Conservation (phyloP, 805 yeast species). For the Priceomyces carsonii region DNA sequence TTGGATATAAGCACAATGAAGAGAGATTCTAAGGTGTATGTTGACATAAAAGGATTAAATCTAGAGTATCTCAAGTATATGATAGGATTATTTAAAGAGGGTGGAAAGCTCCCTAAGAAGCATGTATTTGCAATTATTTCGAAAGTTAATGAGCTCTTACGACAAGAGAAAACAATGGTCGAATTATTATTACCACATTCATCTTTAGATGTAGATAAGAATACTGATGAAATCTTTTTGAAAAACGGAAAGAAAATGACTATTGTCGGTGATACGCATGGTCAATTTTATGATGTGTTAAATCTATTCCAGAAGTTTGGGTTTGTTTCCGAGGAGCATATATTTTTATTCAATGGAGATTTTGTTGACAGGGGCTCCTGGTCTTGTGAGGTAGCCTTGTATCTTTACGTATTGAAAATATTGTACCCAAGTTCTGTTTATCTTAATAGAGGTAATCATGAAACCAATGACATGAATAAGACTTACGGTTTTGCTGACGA, state of each 20-base stretch:
- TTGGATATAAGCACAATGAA: conserved; percentile 41
- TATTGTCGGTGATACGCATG: conserved; percentile 97
- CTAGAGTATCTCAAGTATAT: conserved; percentile 60
- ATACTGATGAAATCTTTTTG: conserved; percentile 25
- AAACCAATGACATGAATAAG: conserved; percentile 94
- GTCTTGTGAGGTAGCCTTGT: conserved; percentile 94
- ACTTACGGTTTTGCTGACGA: conserved; percentile 97
- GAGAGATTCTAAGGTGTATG: conserved; percentile 19
- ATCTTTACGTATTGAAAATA: conserved; percentile 74
- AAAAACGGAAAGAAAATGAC: conserved; percentile 54
- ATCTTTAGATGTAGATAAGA: conserved; percentile 12
- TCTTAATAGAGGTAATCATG: conserved; percentile 95
- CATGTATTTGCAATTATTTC: conserved; percentile 82
- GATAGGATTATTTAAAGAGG: conserved; percentile 71
- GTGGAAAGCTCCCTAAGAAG: conserved; percentile 73
- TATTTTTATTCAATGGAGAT: conserved; percentile 92
- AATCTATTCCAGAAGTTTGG: conserved; percentile 80
- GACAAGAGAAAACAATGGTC: conserved; percentile 69
- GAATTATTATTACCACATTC: conserved; percentile 56
- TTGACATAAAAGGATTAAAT: conserved; percentile 43
- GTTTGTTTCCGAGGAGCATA: conserved; percentile 61
- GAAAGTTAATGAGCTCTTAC: conserved; percentile 65
- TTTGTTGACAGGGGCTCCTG: conserved; percentile 98
- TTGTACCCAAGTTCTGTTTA: conserved; percentile 68
- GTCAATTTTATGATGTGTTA: conserved; percentile 89